Evolutionary conservation across 148 eudicot species (phyloP), one percentile per base, ranked within the genome.

Genomic region (Rhododendron henanense): DNA sequence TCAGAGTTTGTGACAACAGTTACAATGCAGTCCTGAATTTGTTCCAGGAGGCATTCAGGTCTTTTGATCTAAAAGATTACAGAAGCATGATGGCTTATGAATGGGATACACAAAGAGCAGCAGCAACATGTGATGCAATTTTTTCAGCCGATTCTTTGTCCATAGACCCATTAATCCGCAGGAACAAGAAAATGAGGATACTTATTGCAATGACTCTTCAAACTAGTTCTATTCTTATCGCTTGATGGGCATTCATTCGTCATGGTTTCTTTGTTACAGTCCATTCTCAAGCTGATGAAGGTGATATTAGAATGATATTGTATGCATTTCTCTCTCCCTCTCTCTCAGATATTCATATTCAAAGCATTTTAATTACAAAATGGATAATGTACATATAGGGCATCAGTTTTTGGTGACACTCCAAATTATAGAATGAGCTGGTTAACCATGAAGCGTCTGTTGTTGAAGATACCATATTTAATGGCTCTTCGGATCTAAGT

Each of bases 1-100:
- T 78, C 13, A 78, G 25, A 21, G 28, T 78, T 78, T 78, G 81
- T 78, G 81, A 78, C 51, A 19, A 78, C 81, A 19, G 81, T 44
- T 44, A 78, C 31, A 18, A 44, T 78, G 55, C 50, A 3, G 5
- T 78, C 28, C 45, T 78, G 31, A 18, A 78, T 21, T 44, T 78
- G 53, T 78, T 78, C 53, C 23, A 41, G 51, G 81, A 78, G 81
- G 81, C 53, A 6, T 78, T 78, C 51, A 18, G 53, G 53, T 78
- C 33, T 1, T 78, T 78, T 19, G 31, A 8, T 41, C 6, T 39
- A 21, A 44, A 45, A 78, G 81, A 78, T 41, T 78, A 39, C 31
- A 23, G 81, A 21, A 44, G 15, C 44, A 78, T 78, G 81, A 45
- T 44, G 81, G 48, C 47, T 41, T 78, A 78, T 23, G 81, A 78